These are phyloP conservation scores for Aureobasidium sp. DNA, from an alignment of 2,329 filamentous ascomycete species.

Conservation along the genomic window DNA sequence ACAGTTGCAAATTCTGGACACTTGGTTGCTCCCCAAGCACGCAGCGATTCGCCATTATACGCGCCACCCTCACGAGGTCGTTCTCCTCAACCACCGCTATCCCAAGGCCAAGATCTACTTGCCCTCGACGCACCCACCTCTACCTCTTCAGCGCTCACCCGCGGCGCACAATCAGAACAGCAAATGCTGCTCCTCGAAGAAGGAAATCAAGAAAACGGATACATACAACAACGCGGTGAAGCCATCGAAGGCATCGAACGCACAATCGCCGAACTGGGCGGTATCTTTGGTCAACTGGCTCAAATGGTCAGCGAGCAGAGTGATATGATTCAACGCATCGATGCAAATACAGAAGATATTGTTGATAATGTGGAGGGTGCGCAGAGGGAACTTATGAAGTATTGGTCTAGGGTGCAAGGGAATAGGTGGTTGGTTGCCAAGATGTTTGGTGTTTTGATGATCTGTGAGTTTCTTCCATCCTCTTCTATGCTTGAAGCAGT, in stretches of 20 bases:
- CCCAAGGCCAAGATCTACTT: constrained; percentile 55
- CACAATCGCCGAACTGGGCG: constrained; percentile 84
- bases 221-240: constrained; percentile 88
- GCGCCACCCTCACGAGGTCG: constrained; percentile 27
- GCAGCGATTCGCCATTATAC: constrained; percentile 39
- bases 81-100: constrained; percentile 22
- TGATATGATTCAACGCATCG: constrained; percentile 95
- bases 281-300: constrained; percentile 88
- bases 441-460: constrained; percentile 87
- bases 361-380: constrained; percentile 98
- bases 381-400: constrained; percentile 90
- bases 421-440: constrained; percentile 89
- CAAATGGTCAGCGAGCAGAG: constrained; percentile 97
- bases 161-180: constrained; percentile 61
- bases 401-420: constrained; percentile 87
- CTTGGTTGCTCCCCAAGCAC: constrained; percentile 32
- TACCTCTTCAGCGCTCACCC: constrained; percentile 31
- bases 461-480: constrained; percentile 46
- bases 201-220: constrained; percentile 77
- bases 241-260: constrained; percentile 95
- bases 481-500: neutral
- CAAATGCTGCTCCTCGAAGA: constrained; percentile 80
- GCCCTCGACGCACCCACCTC: constrained; percentile 64
- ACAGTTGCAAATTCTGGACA: constrained; percentile 49
- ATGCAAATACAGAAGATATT: constrained; percentile 95